phyloP scores from a whole-genome alignment of 768 basidiomycete genomes.

The Rhizopogon vulgaris region DNA sequence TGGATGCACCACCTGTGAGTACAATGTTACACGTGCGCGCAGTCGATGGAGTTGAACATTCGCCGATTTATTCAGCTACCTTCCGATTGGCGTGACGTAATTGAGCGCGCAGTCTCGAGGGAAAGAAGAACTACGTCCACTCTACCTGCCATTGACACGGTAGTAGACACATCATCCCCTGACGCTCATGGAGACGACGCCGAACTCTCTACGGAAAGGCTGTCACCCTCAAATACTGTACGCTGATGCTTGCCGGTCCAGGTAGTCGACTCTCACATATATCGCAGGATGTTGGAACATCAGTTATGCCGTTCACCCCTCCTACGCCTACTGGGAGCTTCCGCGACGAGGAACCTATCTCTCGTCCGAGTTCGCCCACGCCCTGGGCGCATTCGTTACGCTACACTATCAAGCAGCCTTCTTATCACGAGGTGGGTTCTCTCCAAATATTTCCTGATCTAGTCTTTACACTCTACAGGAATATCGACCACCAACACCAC shows the following conservation, averaged over 20 bases:
- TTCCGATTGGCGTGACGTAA: slow-evolving; percentile 30
- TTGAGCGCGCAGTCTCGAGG: slow-evolving; percentile 26
- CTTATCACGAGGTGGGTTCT: slow-evolving; percentile 18
- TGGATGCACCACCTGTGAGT: slow-evolving; percentile 28
- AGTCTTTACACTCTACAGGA: slow-evolving; percentile 24
- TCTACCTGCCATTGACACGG: slow-evolving; percentile 26
- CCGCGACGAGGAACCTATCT: slow-evolving; percentile 25
- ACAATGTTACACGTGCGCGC: background rate
- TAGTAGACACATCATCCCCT: slow-evolving; percentile 24
- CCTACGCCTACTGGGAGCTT: slow-evolving; percentile 30
- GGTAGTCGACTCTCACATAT: slow-evolving; percentile 18
- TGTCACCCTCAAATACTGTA: slow-evolving; percentile 29
- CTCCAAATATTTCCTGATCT: background rate
- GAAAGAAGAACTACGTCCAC: slow-evolving; percentile 20
- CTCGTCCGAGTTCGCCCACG: slow-evolving; percentile 30
- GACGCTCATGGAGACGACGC: slow-evolving; percentile 17
- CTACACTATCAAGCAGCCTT: background rate
- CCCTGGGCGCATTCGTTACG: slow-evolving; percentile 22
- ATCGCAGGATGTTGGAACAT: slow-evolving; percentile 27
- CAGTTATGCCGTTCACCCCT: slow-evolving; percentile 24
- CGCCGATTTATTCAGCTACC: slow-evolving; percentile 19
- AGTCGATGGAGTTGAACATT: slow-evolving; percentile 5
- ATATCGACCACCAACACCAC: slow-evolving; percentile 57
- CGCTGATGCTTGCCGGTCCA: slow-evolving; percentile 22
- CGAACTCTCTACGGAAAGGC: slow-evolving; percentile 22